A percentile compares a stretch with the other conserved stretches of the same genome.
Conservation (phyloP, 352 stramenopile genomes). For the Phytophthora kernoviae region DNA sequence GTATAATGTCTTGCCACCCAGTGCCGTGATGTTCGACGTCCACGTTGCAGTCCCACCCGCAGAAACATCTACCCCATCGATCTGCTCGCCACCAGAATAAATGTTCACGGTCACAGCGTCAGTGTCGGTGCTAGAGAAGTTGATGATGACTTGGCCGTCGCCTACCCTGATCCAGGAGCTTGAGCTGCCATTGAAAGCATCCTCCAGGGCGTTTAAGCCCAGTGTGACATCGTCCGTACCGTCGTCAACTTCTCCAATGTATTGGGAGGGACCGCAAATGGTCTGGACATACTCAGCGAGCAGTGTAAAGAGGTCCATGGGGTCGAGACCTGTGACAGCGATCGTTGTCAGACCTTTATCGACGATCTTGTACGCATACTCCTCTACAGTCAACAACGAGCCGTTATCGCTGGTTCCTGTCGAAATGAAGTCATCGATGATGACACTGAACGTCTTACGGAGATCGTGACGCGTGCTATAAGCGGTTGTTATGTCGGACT, state of each 20-base stretch:
- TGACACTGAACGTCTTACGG: slow-evolving; percentile 37
- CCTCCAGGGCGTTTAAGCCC: slow-evolving; percentile 26
- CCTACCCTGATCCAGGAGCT: slow-evolving; percentile 31
- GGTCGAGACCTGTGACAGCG: slow-evolving; percentile 35
- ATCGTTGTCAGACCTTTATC: slow-evolving; percentile 39
- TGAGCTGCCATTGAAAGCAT: slow-evolving; percentile 34
- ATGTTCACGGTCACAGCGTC: slow-evolving; percentile 23
- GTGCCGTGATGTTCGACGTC: slow-evolving; percentile 5
- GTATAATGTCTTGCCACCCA: slow-evolving; percentile 5
- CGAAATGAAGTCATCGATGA: slow-evolving; percentile 43
- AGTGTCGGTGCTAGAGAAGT: slow-evolving; percentile 14
- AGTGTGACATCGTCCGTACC: slow-evolving; percentile 28
- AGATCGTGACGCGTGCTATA: slow-evolving; percentile 39
- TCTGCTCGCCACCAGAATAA: slow-evolving; percentile 9
- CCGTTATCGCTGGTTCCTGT: slow-evolving; percentile 23
- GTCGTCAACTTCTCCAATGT: slow-evolving; percentile 45
- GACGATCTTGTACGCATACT: slow-evolving; percentile 36
- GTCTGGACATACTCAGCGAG: slow-evolving; percentile 45
- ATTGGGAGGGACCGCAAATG: slow-evolving; percentile 44
- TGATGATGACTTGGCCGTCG: slow-evolving; percentile 8
- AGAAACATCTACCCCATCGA: slow-evolving; percentile 16
- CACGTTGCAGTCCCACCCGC: slow-evolving; percentile 10
- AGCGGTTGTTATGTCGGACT: slow-evolving; percentile 3
- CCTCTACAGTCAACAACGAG: slow-evolving; percentile 22
- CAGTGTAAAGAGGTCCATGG: slow-evolving; percentile 34